These are phyloP conservation scores for Botrytis medusae DNA, from an alignment of 2,329 filamentous ascomycete genomes.

Conservation along the genomic window DNA sequence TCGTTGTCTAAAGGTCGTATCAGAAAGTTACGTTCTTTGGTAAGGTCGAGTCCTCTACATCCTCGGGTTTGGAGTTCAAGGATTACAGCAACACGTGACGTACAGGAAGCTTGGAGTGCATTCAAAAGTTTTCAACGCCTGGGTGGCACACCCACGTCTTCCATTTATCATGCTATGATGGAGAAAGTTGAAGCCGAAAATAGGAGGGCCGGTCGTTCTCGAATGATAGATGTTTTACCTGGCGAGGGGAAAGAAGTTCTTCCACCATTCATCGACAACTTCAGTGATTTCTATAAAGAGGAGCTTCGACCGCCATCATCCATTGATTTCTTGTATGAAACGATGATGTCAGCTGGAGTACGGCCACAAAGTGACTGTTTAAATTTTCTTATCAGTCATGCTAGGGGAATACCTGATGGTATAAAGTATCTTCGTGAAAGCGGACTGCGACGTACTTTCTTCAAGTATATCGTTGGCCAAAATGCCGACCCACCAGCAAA, in stretches of 20 bases:
- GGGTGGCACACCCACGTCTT: slow-evolving; percentile 42
- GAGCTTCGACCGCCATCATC: slow-evolving; percentile 58
- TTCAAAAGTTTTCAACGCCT: slow-evolving; percentile 40
- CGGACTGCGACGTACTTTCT: slow-evolving; percentile 27
- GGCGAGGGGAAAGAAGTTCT: slow-evolving; percentile 60
- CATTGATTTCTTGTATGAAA: slow-evolving; percentile 56
- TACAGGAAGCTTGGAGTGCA: slow-evolving; percentile 59
- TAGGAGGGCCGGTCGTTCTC: slow-evolving; percentile 32
- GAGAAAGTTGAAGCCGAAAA: slow-evolving; percentile 50
- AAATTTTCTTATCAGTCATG: slow-evolving; percentile 54
- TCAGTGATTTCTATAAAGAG: slow-evolving; percentile 64
- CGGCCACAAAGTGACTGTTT: slow-evolving; percentile 52
- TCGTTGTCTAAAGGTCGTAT: slow-evolving; percentile 34
- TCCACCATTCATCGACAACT: slow-evolving; percentile 56
- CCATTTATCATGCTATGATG: slow-evolving; percentile 61
- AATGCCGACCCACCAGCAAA: slow-evolving; percentile 18
- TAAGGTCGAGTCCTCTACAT: slow-evolving; percentile 7
- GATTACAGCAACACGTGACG: slow-evolving; percentile 59
- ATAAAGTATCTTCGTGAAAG: slow-evolving; percentile 52
- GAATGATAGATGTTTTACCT: slow-evolving; percentile 45
- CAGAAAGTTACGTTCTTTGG: slow-evolving; percentile 17
- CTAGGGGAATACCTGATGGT: slow-evolving; percentile 49
- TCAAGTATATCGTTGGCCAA: slow-evolving; percentile 27
- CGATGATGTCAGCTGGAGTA: slow-evolving; percentile 54
- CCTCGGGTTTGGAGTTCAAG: slow-evolving; percentile 52